Base-by-base conservation (phyloP, 2,329 filamentous ascomycete species). In the Xylariaceae sp. region DNA sequence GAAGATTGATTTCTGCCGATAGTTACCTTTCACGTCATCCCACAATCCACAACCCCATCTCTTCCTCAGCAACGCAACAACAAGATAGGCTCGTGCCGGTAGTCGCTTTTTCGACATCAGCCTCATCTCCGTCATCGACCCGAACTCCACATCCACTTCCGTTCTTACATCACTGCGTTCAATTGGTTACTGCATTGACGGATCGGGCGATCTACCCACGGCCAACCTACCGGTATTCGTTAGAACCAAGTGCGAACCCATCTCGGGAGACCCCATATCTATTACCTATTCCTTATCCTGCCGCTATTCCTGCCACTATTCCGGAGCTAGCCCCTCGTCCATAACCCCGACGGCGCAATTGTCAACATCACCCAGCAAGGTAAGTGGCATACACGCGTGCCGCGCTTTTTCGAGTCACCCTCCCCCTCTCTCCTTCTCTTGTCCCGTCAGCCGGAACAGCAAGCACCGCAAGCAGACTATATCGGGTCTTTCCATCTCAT, bases 21-120 rank as follows among this genome's bases (percentile, higher is more conserved):
- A 42, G 49, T 51, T n/a, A 30, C 49, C 53, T 49, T 62, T 55
- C 61, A 63, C 61, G 59, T 61, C 61, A 63, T 63, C 61, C 59
- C 49, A 35, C 15, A 49, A 54, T 56, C 48, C 51, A 55, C 35
- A 56, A 53, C 53, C 56, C 55, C 60, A 53, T 57, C 57, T 54
- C 57, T 60, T 58, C 50, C 58, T 55, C 42, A 18, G 49, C 59
- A 23, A 55, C 47, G 35, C 55, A 58, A 55, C 56, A 56, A 58
- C 56, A 56, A 54, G 44, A 45, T 51, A 54, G 57, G 48, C 51
- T 13, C 37, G 13, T 13, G 13, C 13, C 9, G 3, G 11, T 45
- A 15, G 13, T 45, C 13, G 6, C 42, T 45, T 45, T 55, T 50
- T 44, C 30, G n/a, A 15, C 9, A 15, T 51, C 44, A 55, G 51